A percentile compares a stretch with the other conserved stretches of the same genome.
Conservation (phyloP, 2,329 filamentous ascomycete species). For the Fusarium xylarioides region DNA sequence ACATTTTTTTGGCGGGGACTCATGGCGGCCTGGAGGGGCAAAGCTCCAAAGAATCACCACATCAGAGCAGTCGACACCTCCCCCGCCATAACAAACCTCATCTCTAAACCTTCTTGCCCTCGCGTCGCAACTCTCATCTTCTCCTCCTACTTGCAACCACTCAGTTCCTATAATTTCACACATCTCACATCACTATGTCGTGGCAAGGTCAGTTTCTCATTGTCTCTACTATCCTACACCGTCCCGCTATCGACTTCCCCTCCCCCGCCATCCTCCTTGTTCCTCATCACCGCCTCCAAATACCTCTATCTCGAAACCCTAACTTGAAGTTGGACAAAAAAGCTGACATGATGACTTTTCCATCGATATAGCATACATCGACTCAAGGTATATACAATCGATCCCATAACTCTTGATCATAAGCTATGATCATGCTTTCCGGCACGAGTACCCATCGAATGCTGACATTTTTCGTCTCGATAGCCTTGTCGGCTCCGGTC, state of each 20-base stretch:
- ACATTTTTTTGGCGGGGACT: slow-evolving; percentile 36
- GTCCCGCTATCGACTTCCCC: slow-evolving; percentile 5
- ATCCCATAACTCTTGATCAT: neutral
- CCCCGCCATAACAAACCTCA: slow-evolving; percentile 33
- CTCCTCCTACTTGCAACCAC: slow-evolving; percentile 5
- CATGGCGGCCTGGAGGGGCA: slow-evolving; percentile 34
- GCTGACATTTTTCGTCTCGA: slow-evolving; percentile 37
- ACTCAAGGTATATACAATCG: slow-evolving; percentile 55
- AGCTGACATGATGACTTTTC: slow-evolving; percentile 24
- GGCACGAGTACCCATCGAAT: slow-evolving; percentile 25
- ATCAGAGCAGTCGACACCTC: slow-evolving; percentile 30
- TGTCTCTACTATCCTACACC: neutral
- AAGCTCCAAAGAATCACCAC: slow-evolving; percentile 38
- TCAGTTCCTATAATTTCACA: slow-evolving; percentile 16
- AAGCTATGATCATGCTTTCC: neutral
- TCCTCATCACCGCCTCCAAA: slow-evolving; percentile 38
- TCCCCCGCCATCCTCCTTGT: slow-evolving; percentile 31
- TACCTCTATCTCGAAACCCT: slow-evolving; percentile 41
- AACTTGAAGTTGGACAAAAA: slow-evolving; percentile 3
- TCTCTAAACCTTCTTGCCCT: slow-evolving; percentile 34
- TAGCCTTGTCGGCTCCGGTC: slow-evolving; percentile 82
- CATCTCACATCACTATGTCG: slow-evolving; percentile 64
- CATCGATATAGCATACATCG: slow-evolving; percentile 57
- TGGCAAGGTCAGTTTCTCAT: slow-evolving; percentile 71
- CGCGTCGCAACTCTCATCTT: slow-evolving; percentile 26